Evolutionary conservation across 192 early-diverging fungal genomes (phyloP).

Genomic region (Mortierella claussenii): DNA sequence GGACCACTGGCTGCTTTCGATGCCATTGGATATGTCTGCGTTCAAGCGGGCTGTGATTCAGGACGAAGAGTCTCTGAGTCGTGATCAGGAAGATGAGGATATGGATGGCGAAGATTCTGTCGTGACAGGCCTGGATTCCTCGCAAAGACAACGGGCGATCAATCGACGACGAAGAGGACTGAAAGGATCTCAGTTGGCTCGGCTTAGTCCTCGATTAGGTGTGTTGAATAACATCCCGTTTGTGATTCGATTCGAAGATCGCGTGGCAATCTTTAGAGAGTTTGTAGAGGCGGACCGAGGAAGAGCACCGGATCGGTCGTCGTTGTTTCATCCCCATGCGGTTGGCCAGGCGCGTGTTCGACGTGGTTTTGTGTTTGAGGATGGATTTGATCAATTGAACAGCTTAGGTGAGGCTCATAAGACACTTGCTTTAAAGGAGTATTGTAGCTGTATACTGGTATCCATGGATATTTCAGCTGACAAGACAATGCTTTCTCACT

Average conservation of each 20-base stretch:
- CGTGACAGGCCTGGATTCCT: constrained; percentile 9
- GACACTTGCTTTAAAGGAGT: too few relatives aligned
- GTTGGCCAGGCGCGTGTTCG: constrained; percentile 66
- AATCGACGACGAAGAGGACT: constrained; percentile 23
- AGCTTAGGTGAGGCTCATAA: constrained; percentile 64
- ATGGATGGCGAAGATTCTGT: constrained; percentile 18
- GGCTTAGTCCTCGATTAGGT: constrained; percentile 62
- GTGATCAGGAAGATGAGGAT: constrained; percentile 28
- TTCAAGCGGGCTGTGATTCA: constrained; percentile 67
- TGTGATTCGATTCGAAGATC: constrained; percentile 90
- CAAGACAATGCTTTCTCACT: background rate
- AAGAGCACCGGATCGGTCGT: constrained; percentile 18
- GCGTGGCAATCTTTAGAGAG: constrained; percentile 85
- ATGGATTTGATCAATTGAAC: constrained; percentile 83
- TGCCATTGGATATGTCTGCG: constrained; percentile 66
- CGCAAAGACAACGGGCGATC: constrained; percentile 14
- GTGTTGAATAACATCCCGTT: constrained; percentile 90
- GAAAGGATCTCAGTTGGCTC: constrained; percentile 39
- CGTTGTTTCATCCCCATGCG: constrained; percentile 15
- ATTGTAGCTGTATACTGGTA: too few relatives aligned
- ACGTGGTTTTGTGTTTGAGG: constrained; percentile 87
- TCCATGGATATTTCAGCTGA: too few relatives aligned
- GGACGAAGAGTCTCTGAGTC: constrained; percentile 60
- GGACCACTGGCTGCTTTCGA: constrained; percentile 73
- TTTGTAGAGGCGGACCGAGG: constrained; percentile 78